Base-by-base conservation (phyloP, 2,329 filamentous ascomycete species). In the Aspergillus glaucus region DNA sequence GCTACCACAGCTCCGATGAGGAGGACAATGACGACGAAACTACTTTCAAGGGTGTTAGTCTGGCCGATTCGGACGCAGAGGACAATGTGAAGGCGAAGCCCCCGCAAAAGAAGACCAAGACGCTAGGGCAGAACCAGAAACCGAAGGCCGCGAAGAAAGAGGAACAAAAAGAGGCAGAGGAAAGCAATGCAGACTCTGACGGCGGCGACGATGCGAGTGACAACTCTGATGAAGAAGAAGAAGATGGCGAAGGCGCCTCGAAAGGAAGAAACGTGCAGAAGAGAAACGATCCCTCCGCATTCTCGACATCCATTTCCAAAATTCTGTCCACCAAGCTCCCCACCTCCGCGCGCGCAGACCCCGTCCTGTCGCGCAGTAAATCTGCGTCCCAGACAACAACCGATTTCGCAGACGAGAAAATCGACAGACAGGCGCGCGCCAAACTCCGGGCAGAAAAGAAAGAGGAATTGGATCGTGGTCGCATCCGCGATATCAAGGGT, bases 291-390 rank as follows among this genome's bases (percentile, higher is more conserved):
- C 91, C 93, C 2, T 76, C 79, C 55, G 90, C 88, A 46, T 97
- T 98, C 68, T 88, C 92, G 21, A 95, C 86, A 1, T 95, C 90
- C 45, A 89, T 98, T 61, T 86, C 87, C 58, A 95, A 93, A 70
- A 96, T 98, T 65, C 79, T 98, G 41, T 84, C 84, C 48, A 92
- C 89, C 44, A 97, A 97, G 72, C 78, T 97, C 8, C 86, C 90
- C 1, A 83, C 81, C 6, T 80, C 86, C 28, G 89, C 89, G 64
- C 86, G 91, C 21, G 79, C 84, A 47, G 93, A 98, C 65, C 93
- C 93, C 0, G 88, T 98, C n/a, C 79, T 98, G 3, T 85, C 91
- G 5, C 86, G 93, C 61, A 92, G 86, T 66, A 83, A 81, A 52
- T 79, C 80, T 9, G 90, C 90, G 1, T 80, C 84, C 12, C 80